These are phyloP conservation scores for Ramaria sp. DNA, from an alignment of 768 basidiomycete species.

Conservation along the genomic window DNA sequence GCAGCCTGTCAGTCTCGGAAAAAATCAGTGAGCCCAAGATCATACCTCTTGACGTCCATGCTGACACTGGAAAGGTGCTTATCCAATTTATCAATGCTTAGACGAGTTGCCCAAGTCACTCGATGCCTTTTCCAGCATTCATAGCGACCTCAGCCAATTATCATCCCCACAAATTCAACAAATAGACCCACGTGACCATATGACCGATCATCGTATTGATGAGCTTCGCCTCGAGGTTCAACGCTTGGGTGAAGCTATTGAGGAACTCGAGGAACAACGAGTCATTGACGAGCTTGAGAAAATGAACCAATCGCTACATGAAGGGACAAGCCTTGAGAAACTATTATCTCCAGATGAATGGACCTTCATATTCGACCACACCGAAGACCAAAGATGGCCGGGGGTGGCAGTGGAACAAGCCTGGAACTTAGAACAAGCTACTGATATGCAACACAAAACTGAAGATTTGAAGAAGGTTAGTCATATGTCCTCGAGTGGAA, in stretches of 20 bases:
- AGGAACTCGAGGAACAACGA: not conserved
- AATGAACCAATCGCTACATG: not conserved
- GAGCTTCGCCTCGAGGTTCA: not conserved
- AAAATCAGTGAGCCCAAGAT: not conserved
- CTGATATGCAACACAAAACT: not conserved
- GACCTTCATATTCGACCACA: not conserved
- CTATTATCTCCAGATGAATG: not conserved
- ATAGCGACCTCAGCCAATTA: not conserved
- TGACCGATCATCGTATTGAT: not conserved
- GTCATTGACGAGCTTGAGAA: not conserved
- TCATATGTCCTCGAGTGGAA: not conserved
- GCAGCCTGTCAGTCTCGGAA: not conserved
- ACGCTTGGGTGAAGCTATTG: not conserved
- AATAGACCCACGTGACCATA: not conserved
- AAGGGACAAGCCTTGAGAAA: not conserved
- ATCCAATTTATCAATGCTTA: not conserved
- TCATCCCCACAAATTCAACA: not conserved
- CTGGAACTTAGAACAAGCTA: not conserved
- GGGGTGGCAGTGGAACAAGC: not conserved
- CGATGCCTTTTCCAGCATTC: not conserved
- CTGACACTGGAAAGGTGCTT: not conserved
- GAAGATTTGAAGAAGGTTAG: not conserved
- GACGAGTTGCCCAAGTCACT: not conserved
- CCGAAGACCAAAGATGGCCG: not conserved
- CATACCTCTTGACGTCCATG: not conserved